Percentiles rank a stretch among this genome's conserved stretches.
phyloP scores from a whole-genome alignment of 2,329 filamentous ascomycete genomes.

The Dothideomycetes sp. region DNA sequence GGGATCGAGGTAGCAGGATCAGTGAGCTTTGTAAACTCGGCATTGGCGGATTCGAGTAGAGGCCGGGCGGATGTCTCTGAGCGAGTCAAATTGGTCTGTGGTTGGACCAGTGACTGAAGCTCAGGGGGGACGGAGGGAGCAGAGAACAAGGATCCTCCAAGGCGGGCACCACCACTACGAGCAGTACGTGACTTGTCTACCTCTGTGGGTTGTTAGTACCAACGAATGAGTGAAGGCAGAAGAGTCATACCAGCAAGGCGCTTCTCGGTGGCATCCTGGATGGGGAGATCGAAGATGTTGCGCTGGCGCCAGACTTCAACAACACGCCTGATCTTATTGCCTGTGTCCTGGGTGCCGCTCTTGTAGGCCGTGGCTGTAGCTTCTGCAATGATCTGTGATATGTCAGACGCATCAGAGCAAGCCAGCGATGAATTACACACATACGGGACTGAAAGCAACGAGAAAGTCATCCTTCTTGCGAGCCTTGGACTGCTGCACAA shows the following conservation, averaged over 20 bases:
- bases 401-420: slow-evolving; percentile 2
- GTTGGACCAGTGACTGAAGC: slow-evolving; percentile 62
- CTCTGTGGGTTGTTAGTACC: slow-evolving; percentile 27
- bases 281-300: slow-evolving; percentile 69
- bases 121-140: slow-evolving; percentile 59
- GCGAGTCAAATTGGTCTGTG: slow-evolving; percentile 67
- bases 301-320: slow-evolving; percentile 91
- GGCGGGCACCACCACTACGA: slow-evolving; percentile 14
- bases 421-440: slow-evolving; percentile 16
- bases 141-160: slow-evolving; percentile 48
- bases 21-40: slow-evolving; percentile 76
- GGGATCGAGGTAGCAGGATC: slow-evolving; percentile 61
- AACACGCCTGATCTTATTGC: slow-evolving; percentile 77
- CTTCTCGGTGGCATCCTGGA: slow-evolving; percentile 72
- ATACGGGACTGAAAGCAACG: slow-evolving; percentile 71
- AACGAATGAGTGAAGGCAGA: neutral
- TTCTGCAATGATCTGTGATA: slow-evolving; percentile 65
- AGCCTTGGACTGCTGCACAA: slow-evolving; percentile 91
- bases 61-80: slow-evolving; percentile 58
- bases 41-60: slow-evolving; percentile 59
- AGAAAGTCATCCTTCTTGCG: slow-evolving; percentile 89
- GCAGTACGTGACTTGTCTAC: slow-evolving; percentile 40
- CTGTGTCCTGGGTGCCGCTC: slow-evolving; percentile 74
- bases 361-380: slow-evolving; percentile 87
- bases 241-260: slow-evolving; percentile 60